Conservation (phyloP, 2,329 filamentous ascomycete species). For the Fusarium scirpi region DNA sequence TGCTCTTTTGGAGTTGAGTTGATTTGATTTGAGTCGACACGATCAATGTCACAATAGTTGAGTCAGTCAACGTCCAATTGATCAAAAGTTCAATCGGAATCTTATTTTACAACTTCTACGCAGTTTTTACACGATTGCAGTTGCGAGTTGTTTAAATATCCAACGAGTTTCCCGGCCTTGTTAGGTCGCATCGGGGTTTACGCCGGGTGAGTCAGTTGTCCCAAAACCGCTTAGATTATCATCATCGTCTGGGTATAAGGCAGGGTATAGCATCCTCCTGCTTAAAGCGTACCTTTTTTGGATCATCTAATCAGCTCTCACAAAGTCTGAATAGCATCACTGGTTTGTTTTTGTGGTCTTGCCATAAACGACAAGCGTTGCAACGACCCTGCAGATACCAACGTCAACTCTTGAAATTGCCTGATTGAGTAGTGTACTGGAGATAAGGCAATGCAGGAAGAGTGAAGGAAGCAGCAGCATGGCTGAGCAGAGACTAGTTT, state of each 20-base stretch:
- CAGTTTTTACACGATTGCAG: not conserved
- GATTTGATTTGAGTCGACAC: not conserved
- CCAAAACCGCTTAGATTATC: slow-evolving; percentile 5
- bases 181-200: slow-evolving; percentile 15
- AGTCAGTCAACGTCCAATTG: not conserved
- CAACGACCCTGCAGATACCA: not conserved
- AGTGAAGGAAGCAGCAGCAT: not conserved
- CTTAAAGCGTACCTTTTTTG: not conserved
- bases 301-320: not conserved
- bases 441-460: not conserved
- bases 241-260: not conserved
- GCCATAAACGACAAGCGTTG: not conserved
- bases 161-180: not conserved
- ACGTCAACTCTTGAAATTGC: not conserved
- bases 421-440: not conserved
- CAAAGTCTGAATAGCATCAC: not conserved
- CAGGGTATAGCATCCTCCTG: slow-evolving; percentile 1
- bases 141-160: not conserved
- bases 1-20: not conserved
- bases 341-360: not conserved
- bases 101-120: not conserved
- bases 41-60: not conserved
- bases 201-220: slow-evolving; percentile 38
- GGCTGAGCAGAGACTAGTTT: not conserved
- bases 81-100: not conserved